phyloP scores from a whole-genome alignment of 768 basidiomycete species.

The Porpolomopsis calyptriformis region DNA sequence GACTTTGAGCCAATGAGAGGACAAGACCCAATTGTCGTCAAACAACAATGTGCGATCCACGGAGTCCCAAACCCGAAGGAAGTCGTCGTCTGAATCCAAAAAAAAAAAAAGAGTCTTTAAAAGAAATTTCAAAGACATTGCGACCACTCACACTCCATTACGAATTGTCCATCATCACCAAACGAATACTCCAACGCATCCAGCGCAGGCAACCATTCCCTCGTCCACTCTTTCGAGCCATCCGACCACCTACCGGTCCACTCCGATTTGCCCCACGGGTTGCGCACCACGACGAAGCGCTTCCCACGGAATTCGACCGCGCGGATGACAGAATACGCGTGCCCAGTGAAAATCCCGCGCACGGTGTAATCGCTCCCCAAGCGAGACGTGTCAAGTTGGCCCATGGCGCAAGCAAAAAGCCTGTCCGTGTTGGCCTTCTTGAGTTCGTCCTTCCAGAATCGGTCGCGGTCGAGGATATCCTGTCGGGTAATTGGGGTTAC shows the following conservation, averaged over 20 bases:
- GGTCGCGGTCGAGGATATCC: slow-evolving; percentile 40
- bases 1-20: slow-evolving; percentile 41
- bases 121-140: background rate
- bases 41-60: slow-evolving; percentile 42
- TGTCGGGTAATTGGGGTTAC: slow-evolving; percentile 9
- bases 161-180: slow-evolving; percentile 42
- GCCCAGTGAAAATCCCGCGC: slow-evolving; percentile 31
- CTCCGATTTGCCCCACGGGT: slow-evolving; percentile 42
- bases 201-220: slow-evolving; percentile 37
- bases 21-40: slow-evolving; percentile 40
- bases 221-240: slow-evolving; percentile 47
- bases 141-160: slow-evolving; percentile 38
- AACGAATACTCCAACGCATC: slow-evolving; percentile 35
- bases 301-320: slow-evolving; percentile 38
- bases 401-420: slow-evolving; percentile 39
- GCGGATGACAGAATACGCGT: slow-evolving; percentile 42
- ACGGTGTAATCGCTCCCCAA: slow-evolving; percentile 16
- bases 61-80: slow-evolving; percentile 34
- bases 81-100: slow-evolving; percentile 32
- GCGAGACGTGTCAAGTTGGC: slow-evolving; percentile 21
- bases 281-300: slow-evolving; percentile 40
- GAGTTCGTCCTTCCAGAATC: slow-evolving; percentile 43
- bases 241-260: slow-evolving; percentile 48
- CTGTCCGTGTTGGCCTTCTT: slow-evolving; percentile 34
- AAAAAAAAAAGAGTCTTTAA: background rate